A percentile compares a stretch with the other conserved stretches of the same genome.
phyloP scores from a whole-genome alignment of 345 rosid genomes.

The Brassica incana region DNA sequence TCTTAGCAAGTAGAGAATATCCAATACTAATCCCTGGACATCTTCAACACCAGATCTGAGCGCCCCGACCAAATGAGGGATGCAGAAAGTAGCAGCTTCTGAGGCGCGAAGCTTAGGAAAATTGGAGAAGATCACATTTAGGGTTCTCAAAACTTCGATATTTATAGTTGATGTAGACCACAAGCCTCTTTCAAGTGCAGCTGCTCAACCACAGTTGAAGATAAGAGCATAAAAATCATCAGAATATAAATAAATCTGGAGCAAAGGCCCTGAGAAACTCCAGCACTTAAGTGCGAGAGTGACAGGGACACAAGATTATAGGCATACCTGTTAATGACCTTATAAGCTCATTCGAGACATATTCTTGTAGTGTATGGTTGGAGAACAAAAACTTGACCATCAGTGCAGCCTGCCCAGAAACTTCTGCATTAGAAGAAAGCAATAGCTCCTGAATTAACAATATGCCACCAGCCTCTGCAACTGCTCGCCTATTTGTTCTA shows the following conservation, averaged over 20 bases:
- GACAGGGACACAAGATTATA: neutral
- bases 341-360: conserved; percentile 85
- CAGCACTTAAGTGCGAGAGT: conserved; percentile 10
- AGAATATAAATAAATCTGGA: conserved; percentile 8
- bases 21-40: conserved; percentile 73
- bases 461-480: conserved; percentile 96
- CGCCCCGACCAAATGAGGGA: conserved; percentile 79
- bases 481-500: conserved; percentile 85
- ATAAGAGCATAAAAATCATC: neutral
- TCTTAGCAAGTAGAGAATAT: conserved; percentile 70
- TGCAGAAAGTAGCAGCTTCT: conserved; percentile 87
- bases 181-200: conserved; percentile 86
- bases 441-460: conserved; percentile 77
- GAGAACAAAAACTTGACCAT: conserved; percentile 75
- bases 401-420: conserved; percentile 82
- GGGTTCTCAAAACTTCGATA: conserved; percentile 65
- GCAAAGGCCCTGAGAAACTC: neutral
- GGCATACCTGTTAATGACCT: conserved; percentile 72
- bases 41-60: conserved; percentile 76
- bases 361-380: conserved; percentile 91
- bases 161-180: conserved; percentile 76
- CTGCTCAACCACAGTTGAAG: conserved; percentile 48
- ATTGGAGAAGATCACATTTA: conserved; percentile 75
- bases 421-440: conserved; percentile 63
- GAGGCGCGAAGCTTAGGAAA: conserved; percentile 83